Evolutionary conservation across 169 alveolate species (phyloP).

Genomic region (Plasmodium yoelii): DNA sequence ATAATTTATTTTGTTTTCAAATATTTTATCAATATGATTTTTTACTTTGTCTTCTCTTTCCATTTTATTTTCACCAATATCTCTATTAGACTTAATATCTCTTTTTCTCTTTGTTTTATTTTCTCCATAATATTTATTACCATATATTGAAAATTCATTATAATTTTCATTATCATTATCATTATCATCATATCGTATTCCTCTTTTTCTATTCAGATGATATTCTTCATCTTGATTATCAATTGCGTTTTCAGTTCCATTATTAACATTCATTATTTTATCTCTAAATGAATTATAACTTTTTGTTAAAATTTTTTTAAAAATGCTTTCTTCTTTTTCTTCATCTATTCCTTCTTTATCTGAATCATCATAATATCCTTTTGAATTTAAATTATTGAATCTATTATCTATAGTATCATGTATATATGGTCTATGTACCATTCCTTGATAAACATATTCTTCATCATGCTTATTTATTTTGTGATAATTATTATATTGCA

Average conservation of each 20-base stretch:
- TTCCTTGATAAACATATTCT: background rate
- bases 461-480: background rate
- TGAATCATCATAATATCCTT: too few species aligned
- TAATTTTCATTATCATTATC: background rate
- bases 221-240: background rate
- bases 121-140: background rate
- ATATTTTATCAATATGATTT: slow-evolving; percentile 13
- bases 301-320: slow-evolving; percentile 55
- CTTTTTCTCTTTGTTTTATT: background rate
- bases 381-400: too few species aligned
- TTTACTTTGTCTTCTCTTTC: background rate
- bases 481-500: background rate
- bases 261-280: slow-evolving; percentile 15
- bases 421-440: background rate
- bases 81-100: background rate
- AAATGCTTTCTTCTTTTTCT: slow-evolving; percentile 16
- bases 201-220: background rate
- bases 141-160: background rate
- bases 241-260: too few species aligned
- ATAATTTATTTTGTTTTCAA: slow-evolving; percentile 46
- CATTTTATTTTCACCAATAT: background rate
- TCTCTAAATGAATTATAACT: slow-evolving; percentile 61
- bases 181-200: background rate
- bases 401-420: background rate
- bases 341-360: too few species aligned